A percentile compares a stretch with the other conserved stretches of the same genome.
Conservation (phyloP, 1,284 basidiomycete species). For the Boletellus sp. region DNA sequence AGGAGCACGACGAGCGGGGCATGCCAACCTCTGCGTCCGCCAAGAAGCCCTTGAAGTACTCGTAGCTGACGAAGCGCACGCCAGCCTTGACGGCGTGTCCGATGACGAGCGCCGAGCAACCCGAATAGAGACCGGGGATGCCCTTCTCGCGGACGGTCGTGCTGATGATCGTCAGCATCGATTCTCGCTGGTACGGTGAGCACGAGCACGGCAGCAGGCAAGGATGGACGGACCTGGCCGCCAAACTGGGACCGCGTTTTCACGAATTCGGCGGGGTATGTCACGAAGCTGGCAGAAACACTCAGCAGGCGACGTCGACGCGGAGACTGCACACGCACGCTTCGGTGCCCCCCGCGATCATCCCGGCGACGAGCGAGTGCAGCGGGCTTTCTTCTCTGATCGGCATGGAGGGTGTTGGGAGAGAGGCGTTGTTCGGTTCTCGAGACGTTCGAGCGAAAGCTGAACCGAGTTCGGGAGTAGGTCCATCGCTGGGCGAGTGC, state of each 20-base stretch:
- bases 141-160: constrained; percentile 74
- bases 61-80: constrained; percentile 93
- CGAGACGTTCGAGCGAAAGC: neutral
- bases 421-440: neutral
- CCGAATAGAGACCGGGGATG: constrained; percentile 77
- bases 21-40: constrained; percentile 72
- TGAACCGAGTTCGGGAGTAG: neutral
- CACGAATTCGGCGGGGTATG: constrained; percentile 92
- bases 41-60: constrained; percentile 84
- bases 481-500: neutral
- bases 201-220: neutral
- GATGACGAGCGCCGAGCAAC: constrained; percentile 82
- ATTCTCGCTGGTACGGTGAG: constrained; percentile 34
- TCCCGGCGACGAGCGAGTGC: constrained; percentile 83
- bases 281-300: constrained; percentile 58
- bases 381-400: constrained; percentile 73
- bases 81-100: constrained; percentile 92
- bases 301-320: constrained; percentile 21
- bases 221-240: constrained; percentile 52
- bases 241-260: constrained; percentile 84
- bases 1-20: neutral
- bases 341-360: constrained; percentile 93
- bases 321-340: constrained; percentile 49
- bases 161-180: constrained; percentile 66
- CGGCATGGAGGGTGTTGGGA: constrained; percentile 9